phyloP scores from a whole-genome alignment of 2,329 filamentous ascomycete species.

The Calonectria pseudoreteaudii region DNA sequence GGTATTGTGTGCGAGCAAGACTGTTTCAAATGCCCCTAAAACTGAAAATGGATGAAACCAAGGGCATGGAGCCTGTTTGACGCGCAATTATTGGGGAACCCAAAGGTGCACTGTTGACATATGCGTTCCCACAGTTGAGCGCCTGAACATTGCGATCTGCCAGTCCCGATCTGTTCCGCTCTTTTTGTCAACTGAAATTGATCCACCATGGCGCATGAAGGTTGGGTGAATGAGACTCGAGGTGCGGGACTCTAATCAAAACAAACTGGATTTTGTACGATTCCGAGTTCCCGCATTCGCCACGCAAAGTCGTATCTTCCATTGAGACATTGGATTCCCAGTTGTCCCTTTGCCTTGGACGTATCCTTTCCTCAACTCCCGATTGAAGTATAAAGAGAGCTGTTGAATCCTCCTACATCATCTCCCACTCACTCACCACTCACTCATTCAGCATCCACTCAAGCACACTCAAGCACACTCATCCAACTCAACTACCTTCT shows the following conservation, averaged over 20 bases:
- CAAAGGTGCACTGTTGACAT: neutral
- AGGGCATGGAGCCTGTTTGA: neutral
- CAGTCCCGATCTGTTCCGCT: neutral
- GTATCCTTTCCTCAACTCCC: neutral
- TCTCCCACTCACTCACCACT: neutral
- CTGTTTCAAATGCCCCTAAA: constrained; percentile 7
- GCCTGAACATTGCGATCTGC: neutral
- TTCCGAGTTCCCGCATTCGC: neutral
- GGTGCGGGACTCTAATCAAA: constrained; percentile 3
- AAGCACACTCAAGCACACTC: neutral
- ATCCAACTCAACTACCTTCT: neutral
- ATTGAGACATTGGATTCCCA: neutral
- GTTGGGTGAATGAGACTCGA: neutral
- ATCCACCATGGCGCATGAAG: neutral
- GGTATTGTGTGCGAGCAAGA: neutral
- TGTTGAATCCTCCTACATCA: neutral
- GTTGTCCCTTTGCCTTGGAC: neutral
- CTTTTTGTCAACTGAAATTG: neutral
- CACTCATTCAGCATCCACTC: neutral
- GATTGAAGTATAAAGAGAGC: neutral
- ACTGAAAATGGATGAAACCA: neutral
- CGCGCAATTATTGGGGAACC: neutral
- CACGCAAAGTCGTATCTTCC: neutral
- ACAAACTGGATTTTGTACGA: neutral
- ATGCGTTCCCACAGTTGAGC: neutral